Evolutionary conservation across 2,329 filamentous ascomycete genomes (phyloP).

Genomic region (Myriosclerotinia scirpicola): DNA sequence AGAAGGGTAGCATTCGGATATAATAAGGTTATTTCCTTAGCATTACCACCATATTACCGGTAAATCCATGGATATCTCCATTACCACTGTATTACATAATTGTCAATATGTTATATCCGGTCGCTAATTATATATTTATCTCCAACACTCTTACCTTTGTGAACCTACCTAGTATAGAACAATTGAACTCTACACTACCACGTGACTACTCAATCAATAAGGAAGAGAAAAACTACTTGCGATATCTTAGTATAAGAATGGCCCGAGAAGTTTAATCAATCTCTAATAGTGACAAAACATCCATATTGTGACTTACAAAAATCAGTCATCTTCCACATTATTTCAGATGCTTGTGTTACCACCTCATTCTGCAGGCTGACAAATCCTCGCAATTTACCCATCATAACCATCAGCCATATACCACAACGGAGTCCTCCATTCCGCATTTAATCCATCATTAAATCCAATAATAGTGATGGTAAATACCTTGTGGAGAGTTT

Average conservation of each 20-base stretch:
- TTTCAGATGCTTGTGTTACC: no score
- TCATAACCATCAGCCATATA: background rate
- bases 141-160: background rate
- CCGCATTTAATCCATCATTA: background rate
- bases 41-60: no score
- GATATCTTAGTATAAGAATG: background rate
- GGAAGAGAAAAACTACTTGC: background rate
- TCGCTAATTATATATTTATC: background rate
- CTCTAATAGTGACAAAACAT: background rate
- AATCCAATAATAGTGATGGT: background rate
- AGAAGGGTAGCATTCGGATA: background rate
- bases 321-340: background rate
- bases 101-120: background rate
- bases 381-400: conserved; percentile 5
- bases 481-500: no score
- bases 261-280: background rate
- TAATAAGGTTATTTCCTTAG: background rate
- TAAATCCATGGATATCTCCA: no score
- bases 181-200: background rate
- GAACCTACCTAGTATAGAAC: background rate
- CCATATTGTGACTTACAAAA: background rate
- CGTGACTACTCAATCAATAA: no score
- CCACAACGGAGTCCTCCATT: background rate
- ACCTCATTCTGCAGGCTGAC: background rate
- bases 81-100: no score